These are phyloP conservation scores for Pythium volutum DNA, from an alignment of 352 stramenopile species.

Conservation along the genomic window DNA sequence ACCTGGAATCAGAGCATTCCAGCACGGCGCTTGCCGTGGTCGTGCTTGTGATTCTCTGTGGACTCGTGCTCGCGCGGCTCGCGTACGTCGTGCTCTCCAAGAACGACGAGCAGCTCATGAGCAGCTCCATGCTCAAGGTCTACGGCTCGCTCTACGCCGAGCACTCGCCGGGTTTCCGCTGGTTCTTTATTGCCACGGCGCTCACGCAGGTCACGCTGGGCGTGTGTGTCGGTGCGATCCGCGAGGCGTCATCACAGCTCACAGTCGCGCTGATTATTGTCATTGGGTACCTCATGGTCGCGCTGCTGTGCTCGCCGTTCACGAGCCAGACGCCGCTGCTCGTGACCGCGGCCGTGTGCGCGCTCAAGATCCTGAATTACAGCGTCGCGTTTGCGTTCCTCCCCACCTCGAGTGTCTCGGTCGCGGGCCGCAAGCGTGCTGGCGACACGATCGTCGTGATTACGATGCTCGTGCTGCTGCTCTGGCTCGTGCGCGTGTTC, in stretches of 20 bases:
- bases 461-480: conserved; percentile 30
- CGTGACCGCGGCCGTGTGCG: conserved; percentile 8
- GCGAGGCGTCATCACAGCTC: conserved; percentile 29
- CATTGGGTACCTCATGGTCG: conserved; percentile 30
- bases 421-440: conserved; percentile 8
- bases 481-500: conserved; percentile 32
- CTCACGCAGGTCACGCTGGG: conserved; percentile 32
- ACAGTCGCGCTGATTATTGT: conserved; percentile 32
- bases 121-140: conserved; percentile 24
- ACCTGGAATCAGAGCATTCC: conserved; percentile 28
- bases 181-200: conserved; percentile 39
- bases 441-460: conserved; percentile 31
- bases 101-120: conserved; percentile 27
- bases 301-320: conserved; percentile 37
- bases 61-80: conserved; percentile 15
- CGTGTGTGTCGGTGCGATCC: conserved; percentile 32
- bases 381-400: conserved; percentile 37
- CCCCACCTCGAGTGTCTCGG: conserved; percentile 21
- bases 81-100: conserved; percentile 20
- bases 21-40: conserved; percentile 22
- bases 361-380: conserved; percentile 34
- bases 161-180: conserved; percentile 26
- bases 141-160: conserved; percentile 43
- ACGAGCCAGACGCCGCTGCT: conserved; percentile 14
- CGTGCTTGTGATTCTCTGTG: conserved; percentile 28